Percentiles rank a stretch among this genome's conserved stretches.
phyloP scores from a whole-genome alignment of 1,139 yeast species.

The Arxiozyma heterogenica region DNA sequence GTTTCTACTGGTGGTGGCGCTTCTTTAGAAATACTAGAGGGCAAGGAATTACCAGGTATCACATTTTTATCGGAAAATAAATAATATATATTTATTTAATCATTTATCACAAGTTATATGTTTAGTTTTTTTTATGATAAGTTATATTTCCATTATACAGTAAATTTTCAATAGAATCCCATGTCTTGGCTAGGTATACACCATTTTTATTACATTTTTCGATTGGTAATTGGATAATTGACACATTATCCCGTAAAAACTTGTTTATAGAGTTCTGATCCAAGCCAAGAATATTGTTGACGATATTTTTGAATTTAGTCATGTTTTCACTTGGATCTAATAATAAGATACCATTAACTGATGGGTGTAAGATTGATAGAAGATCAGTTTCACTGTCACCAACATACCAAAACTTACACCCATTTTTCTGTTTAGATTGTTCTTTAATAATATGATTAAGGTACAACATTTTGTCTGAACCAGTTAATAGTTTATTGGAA shows the following conservation, averaged over 20 bases:
- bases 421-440: neutral
- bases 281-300: constrained; percentile 13
- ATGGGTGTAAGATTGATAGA: constrained; percentile 22
- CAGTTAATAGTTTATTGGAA: constrained; percentile 21
- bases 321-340: constrained; percentile 24
- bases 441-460: constrained; percentile 9
- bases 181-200: constrained; percentile 16
- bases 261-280: constrained; percentile 1
- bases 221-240: neutral
- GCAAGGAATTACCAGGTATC: constrained; percentile 17
- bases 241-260: neutral
- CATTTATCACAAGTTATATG: no score
- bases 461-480: constrained; percentile 22
- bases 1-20: constrained; percentile 99
- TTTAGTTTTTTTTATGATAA: neutral
- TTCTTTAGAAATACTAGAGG: constrained; percentile 37
- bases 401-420: constrained; percentile 19
- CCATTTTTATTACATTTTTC: constrained; percentile 10
- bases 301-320: constrained; percentile 15
- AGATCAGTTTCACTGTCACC: constrained; percentile 31
- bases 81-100: no score
- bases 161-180: constrained; percentile 10
- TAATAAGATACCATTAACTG: constrained; percentile 22
- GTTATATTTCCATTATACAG: neutral
- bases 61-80: constrained; percentile 13